Base-by-base conservation (phyloP, 2,329 filamentous ascomycete species). In the Podosphaera fusca region DNA sequence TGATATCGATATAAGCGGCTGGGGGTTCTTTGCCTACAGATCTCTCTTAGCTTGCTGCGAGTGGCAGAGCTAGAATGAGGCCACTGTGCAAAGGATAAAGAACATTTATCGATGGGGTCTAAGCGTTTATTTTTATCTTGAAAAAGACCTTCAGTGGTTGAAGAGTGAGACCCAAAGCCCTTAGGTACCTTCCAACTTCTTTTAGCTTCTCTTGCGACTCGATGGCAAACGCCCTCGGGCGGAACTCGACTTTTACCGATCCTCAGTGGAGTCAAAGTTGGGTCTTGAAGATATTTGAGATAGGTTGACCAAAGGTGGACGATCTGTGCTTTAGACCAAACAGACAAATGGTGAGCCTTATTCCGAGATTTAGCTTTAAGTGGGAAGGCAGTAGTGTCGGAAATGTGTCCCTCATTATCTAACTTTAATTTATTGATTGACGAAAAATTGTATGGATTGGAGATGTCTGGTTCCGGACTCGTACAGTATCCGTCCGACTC, bases 221-320 rank as follows among this genome's bases (percentile, higher is more conserved):
- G 77, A 63, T 76, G 66, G 63, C 79, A 81, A 8, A 84, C 80
- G 14, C 81, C 81, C 49, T 79, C 73, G 2, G 81, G 81, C 6
- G 81, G 81, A 33, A 84, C 75, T 58, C 76, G 75, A 63, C 77
- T 80, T 63, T 79, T 80, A 59, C 79, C 76, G 57, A 81, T 73
- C 55, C 78, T 75, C 60, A 84, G 79, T 0, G 81, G 81, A 0
- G 81, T 84, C 2, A 83, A 79, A 54, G 78, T 79, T 51, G 81
- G 80, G 62, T 84, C 81, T 64, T 81, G 77, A 46, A 84, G 69
- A 62, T 84, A 84, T 56, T 80, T 70, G 58, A 76, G 69, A 64
- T 82, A 84, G 0, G 77, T 81, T 4, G 76, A 73, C 81, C 81
- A 84, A 8, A 84, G 68, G 62, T 84, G 81, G 10, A 76, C 71